Base-by-base conservation (phyloP, 768 basidiomycete species). In the Leccinum uliginosum region DNA sequence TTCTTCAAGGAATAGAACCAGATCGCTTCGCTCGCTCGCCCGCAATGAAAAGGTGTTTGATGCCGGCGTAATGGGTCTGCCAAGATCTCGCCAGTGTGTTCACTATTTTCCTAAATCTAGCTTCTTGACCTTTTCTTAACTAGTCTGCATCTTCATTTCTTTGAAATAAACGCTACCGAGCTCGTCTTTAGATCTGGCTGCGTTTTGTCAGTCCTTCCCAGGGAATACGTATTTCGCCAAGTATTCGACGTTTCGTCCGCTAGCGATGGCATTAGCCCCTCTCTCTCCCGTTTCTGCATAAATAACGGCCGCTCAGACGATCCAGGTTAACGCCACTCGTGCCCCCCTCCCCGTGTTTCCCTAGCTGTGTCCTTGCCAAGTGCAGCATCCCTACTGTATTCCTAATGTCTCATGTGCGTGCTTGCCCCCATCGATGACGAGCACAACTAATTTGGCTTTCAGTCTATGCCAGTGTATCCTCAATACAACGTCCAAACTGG, bases 171-270 rank as follows among this genome's bases (percentile, higher is more conserved):
- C 68, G 62, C 54, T 59, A 60, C 71, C 70, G 61, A 68, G 55
- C 55, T 54, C 34, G 54, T 51, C 52, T 58, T 40, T 58, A 56
- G 51, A 55, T 45, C 44, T 40, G 48, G 10, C 51, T 61, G 55
- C 59, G 57, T 62, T 67, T 62, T 59, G 65, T 62, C 60, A 63
- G 58, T 30, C 60, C 65, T 67, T 70, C 56, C 51, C 58, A 58
- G 71, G 71, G 59, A 69, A 67, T 70, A 70, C 66, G 61, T 68
- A 71, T 62, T 59, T 69, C 59, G 67, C 57, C 58, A 68, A 32
- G 32, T 54, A 65, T 70, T 66, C 70, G 64, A 68, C 47, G 59
- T 61, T 69, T 64, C 50, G 57, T 50, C 59, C 57, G 45, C 57
- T 69, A 65, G 58, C 67, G 60, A 59, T 61, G 60, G 34, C 35